Evolutionary conservation across 257 asterid species (phyloP).

Genomic region (Pogostemon cablin): DNA sequence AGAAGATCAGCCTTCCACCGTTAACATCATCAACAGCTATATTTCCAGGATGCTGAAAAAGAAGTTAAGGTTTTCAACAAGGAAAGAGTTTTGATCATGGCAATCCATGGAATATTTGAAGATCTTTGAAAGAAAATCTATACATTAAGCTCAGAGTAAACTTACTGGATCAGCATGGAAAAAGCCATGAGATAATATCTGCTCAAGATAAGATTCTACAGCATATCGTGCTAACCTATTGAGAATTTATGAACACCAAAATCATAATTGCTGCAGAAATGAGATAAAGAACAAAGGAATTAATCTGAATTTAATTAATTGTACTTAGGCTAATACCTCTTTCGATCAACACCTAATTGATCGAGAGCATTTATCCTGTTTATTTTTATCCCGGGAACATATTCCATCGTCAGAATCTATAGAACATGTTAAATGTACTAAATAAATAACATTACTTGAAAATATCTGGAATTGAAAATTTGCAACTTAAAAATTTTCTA

Average conservation of each 20-base stretch:
- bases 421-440: constrained; percentile 27
- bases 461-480: constrained; percentile 17
- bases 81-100: not conserved
- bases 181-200: constrained; percentile 87
- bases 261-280: constrained; percentile 16
- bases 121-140: not conserved
- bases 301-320: not conserved
- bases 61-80: not conserved
- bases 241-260: constrained; percentile 31
- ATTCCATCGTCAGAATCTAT: constrained; percentile 88
- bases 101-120: not conserved
- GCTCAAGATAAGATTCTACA: constrained; percentile 93
- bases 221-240: constrained; percentile 86
- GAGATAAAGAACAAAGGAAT: not conserved
- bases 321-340: constrained; percentile 46
- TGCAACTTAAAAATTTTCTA: constrained; percentile 10
- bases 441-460: constrained; percentile 29
- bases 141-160: not conserved
- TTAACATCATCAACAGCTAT: constrained; percentile 90
- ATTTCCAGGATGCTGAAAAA: constrained; percentile 84
- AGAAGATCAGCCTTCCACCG: constrained; percentile 89
- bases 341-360: constrained; percentile 89
- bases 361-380: constrained; percentile 86
- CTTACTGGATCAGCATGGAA: constrained; percentile 93
- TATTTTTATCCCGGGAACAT: constrained; percentile 93